Evolutionary conservation across 495 filamentous ascomycete genomes (phyloP).

Genomic region (Trypethelium eluteriae): DNA sequence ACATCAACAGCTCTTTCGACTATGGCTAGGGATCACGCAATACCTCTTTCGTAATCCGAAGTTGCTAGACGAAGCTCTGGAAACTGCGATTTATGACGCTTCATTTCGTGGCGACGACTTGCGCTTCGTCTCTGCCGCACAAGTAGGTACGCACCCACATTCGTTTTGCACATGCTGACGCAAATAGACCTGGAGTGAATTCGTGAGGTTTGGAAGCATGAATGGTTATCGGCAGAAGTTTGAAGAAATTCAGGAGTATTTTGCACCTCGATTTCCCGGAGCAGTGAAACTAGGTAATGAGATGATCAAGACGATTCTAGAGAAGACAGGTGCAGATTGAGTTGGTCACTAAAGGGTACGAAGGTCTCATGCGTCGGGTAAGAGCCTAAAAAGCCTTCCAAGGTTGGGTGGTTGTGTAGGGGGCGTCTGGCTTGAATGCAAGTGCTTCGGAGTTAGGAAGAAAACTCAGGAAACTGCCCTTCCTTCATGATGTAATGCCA

Average conservation of each 20-base stretch:
- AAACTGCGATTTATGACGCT: conserved; percentile 77
- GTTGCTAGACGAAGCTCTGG: conserved; percentile 75
- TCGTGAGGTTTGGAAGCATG: conserved; percentile 83
- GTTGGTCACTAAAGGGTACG: background rate
- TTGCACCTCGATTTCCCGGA: conserved; percentile 77
- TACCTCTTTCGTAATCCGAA: conserved; percentile 83
- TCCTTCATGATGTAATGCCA: background rate
- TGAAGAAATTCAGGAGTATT: conserved; percentile 79
- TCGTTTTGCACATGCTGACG: background rate
- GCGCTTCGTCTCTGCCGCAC: conserved; percentile 93
- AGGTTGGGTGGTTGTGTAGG: too few species aligned
- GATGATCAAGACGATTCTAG: conserved; percentile 93
- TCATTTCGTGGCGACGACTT: conserved; percentile 86
- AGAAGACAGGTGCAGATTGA: conserved; percentile 49
- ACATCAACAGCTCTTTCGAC: conserved; percentile 65
- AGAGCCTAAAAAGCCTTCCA: too few species aligned
- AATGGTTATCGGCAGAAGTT: conserved; percentile 85
- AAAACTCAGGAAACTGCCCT: background rate
- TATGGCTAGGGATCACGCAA: conserved; percentile 96
- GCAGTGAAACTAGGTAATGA: conserved; percentile 82
- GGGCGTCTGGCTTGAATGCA: too few species aligned
- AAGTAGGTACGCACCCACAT: conserved; percentile 41
- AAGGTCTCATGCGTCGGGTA: too few species aligned
- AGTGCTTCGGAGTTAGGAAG: too few species aligned
- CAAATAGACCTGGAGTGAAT: conserved; percentile 77